Percentiles rank a stretch among this genome's conserved stretches.
phyloP scores from a whole-genome alignment of 2,329 filamentous ascomycete species.

The Chaetomiaceae sp. region DNA sequence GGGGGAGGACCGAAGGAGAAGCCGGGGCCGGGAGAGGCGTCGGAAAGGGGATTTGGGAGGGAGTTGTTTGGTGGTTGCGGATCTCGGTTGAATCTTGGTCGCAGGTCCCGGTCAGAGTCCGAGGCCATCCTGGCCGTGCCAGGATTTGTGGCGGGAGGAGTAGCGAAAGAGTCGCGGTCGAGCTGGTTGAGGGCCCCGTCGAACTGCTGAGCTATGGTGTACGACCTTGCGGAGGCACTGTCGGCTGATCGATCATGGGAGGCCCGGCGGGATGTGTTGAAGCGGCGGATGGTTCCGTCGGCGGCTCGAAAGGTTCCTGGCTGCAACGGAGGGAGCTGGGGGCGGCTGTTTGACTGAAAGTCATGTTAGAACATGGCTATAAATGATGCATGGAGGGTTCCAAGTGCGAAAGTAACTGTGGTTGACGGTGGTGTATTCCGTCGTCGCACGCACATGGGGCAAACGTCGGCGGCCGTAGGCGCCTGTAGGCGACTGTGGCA shows the following conservation, averaged over 20 bases:
- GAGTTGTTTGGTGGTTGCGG: slow-evolving; percentile 24
- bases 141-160: slow-evolving; percentile 16
- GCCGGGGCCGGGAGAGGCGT: slow-evolving; percentile 20
- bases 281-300: slow-evolving; percentile 29
- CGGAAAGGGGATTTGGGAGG: too few relatives aligned
- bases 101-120: slow-evolving; percentile 32
- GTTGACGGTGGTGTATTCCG: too few relatives aligned
- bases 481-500: too few relatives aligned
- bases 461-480: too few relatives aligned
- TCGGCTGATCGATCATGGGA: slow-evolving; percentile 32
- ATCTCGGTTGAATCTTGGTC: slow-evolving; percentile 35
- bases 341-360: slow-evolving; percentile 30
- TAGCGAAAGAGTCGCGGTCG: slow-evolving; percentile 9
- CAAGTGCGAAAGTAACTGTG: too few relatives aligned
- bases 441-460: too few relatives aligned
- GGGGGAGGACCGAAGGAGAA: slow-evolving; percentile 24
- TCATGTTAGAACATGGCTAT: slow-evolving; percentile 6
- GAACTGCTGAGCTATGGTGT: slow-evolving; percentile 39
- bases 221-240: slow-evolving; percentile 40
- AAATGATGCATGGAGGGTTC: too few relatives aligned
- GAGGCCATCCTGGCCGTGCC: slow-evolving; percentile 33
- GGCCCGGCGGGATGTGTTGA: slow-evolving; percentile 35
- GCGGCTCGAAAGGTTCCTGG: slow-evolving; percentile 15
- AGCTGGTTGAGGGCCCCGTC: slow-evolving; percentile 30
- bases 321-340: slow-evolving; percentile 20